Evolutionary conservation across 345 rosid genomes (phyloP), one percentile per base, ranked within the genome.

Genomic region (Eucalyptus leucophloia): DNA sequence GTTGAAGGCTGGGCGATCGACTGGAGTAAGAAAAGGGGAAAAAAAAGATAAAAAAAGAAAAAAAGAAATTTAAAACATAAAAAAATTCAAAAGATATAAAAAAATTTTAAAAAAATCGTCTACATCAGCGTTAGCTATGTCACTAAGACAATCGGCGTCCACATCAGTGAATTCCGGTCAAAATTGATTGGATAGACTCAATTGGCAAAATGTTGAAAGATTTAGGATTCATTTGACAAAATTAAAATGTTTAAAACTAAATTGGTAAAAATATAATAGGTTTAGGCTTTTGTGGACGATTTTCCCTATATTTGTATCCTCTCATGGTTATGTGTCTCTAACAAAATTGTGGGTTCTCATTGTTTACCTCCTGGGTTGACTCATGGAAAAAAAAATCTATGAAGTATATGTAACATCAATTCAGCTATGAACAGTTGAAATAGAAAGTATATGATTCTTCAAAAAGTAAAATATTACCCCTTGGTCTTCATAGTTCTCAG

Each of bases 401-500:
- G 81, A 69, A 72, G 82, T 37, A 34, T 34, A 10, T 19, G 7
- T 10, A 37, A 72, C 82, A 10, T 72, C 82, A 72, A 72, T 72
- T 37, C 45, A 37, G 28, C 8, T 37, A 37, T 72, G 12, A 21
- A 72, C 26, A 72, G 83, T 72, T 37, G 45, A 72, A 37, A 69
- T 8, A 34, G 23, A 32, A 69, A 69, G 40, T 37, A 83, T 67
- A 44, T 30, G 87, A 30, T 69, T 32, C 81, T 17, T 34, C 81
- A 18, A 32, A 4, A 65, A 86, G 34, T 37, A 56, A 14, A 60
- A 53, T 34, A 14, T 91, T 92, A 94, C 96, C 94, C 94, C 93
- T 82, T 93, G 93, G 53, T 90, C 91, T 90, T 92, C 93, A 87
- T 93, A 93, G 32, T 80, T 93, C 89, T 91, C 92, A 72, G 95